phyloP scores from a whole-genome alignment of 108 stramenopile species.

The Skeletonema marinoi region DNA sequence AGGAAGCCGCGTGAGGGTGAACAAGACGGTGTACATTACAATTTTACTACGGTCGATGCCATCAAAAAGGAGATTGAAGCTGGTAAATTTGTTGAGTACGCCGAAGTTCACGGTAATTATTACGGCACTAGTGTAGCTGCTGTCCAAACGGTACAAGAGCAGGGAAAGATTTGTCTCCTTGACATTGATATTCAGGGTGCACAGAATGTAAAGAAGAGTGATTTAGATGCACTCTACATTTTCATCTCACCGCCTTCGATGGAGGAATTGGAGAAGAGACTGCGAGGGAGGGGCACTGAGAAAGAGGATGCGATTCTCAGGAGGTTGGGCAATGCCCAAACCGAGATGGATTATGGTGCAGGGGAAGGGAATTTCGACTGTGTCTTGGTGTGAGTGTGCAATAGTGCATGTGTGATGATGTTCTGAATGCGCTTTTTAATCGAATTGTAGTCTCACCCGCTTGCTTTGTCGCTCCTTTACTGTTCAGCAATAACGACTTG shows the following conservation, averaged over 20 bases:
- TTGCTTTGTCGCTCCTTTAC: neutral
- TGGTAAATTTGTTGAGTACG: slow-evolving; percentile 89
- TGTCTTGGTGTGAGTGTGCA: slow-evolving; percentile 54
- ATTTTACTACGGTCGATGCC: slow-evolving; percentile 83
- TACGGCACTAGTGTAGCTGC: slow-evolving; percentile 90
- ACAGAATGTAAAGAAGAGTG: slow-evolving; percentile 63
- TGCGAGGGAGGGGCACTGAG: slow-evolving; percentile 92
- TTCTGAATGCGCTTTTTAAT: neutral
- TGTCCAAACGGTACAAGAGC: slow-evolving; percentile 77
- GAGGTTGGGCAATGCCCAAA: slow-evolving; percentile 82
- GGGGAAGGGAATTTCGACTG: slow-evolving; percentile 67
- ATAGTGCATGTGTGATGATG: slow-evolving; percentile 11
- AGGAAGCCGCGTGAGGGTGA: slow-evolving; percentile 89
- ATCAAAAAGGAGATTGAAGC: slow-evolving; percentile 86
- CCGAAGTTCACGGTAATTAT: slow-evolving; percentile 94
- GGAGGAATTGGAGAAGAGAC: slow-evolving; percentile 83
- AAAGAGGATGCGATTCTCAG: slow-evolving; percentile 79
- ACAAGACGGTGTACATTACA: slow-evolving; percentile 88
- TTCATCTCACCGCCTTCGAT: slow-evolving; percentile 94
- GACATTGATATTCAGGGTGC: slow-evolving; percentile 94
- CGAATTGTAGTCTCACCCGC: neutral
- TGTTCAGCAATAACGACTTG: slow-evolving; percentile 75
- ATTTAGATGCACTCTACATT: slow-evolving; percentile 53
- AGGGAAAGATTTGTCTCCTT: slow-evolving; percentile 90
- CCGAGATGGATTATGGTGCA: slow-evolving; percentile 92